These are phyloP conservation scores for Circinella minor DNA, from an alignment of 371 early-diverging fungal species.

Conservation along the genomic window DNA sequence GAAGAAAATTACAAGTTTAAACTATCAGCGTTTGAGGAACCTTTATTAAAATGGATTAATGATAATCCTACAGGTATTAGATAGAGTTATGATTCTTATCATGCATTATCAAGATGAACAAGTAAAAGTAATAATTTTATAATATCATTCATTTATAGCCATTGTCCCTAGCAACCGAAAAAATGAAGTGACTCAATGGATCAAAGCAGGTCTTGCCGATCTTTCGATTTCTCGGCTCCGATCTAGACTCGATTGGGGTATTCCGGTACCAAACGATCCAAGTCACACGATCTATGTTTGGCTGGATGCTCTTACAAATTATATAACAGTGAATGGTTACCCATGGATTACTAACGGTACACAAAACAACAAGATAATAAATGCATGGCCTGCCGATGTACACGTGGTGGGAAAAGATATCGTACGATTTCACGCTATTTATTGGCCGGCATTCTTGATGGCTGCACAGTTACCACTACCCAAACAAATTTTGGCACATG, in stretches of 20 bases:
- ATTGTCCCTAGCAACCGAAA: slow-evolving; percentile 70
- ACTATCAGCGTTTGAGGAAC: slow-evolving; percentile 67
- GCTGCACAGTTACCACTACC: slow-evolving; percentile 85
- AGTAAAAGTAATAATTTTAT: not conserved
- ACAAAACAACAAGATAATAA: slow-evolving; percentile 16
- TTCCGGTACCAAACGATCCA: slow-evolving; percentile 89
- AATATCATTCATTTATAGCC: slow-evolving; percentile 31
- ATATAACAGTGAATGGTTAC: slow-evolving; percentile 87
- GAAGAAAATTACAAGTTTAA: slow-evolving; percentile 96
- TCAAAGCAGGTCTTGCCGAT: slow-evolving; percentile 65
- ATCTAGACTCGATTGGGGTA: slow-evolving; percentile 88
- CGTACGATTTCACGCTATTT: slow-evolving; percentile 93
- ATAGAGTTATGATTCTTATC: not conserved
- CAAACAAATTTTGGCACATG: slow-evolving; percentile 83
- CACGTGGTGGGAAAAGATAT: slow-evolving; percentile 97
- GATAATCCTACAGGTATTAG: slow-evolving; percentile 42
- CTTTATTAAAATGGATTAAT: slow-evolving; percentile 73
- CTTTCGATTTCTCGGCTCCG: slow-evolving; percentile 87
- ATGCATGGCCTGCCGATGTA: slow-evolving; percentile 76
- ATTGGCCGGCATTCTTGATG: slow-evolving; percentile 95
- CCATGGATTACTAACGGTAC: slow-evolving; percentile 56
- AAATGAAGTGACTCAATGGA: slow-evolving; percentile 63
- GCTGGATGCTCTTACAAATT: slow-evolving; percentile 95
- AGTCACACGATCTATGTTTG: slow-evolving; percentile 96
- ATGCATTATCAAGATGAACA: not conserved